A percentile compares a stretch with the other conserved stretches of the same genome.
Conservation (phyloP, 2,329 filamentous ascomycete genomes). For the Penicillium sp. region DNA sequence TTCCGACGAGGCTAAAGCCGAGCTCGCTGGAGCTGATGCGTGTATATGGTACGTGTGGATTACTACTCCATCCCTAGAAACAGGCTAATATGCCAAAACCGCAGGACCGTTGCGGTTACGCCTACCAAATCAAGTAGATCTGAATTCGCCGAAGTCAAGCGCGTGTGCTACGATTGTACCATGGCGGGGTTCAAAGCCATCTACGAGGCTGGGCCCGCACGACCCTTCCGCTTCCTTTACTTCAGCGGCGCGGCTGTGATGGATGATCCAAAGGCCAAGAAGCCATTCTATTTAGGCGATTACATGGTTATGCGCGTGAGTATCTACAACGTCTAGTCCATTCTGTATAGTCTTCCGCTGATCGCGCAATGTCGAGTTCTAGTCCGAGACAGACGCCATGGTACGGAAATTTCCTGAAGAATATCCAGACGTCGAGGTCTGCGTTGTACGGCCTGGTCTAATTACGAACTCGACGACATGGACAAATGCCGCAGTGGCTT, state of each 20-base stretch:
- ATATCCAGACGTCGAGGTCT: conserved; percentile 1
- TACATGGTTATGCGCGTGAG: conserved; percentile 15
- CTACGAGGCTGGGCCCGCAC: conserved; percentile 20
- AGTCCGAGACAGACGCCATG: conserved; percentile 12
- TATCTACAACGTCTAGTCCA: too few species aligned
- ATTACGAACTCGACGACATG: conserved; percentile 5
- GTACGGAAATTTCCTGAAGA: conserved; percentile 2
- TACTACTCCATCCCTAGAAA: neutral
- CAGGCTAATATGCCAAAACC: neutral
- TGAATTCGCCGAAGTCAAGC: conserved; percentile 38
- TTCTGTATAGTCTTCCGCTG: neutral
- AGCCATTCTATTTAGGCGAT: conserved; percentile 16
- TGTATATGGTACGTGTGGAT: conserved; percentile 36
- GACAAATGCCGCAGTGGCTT: neutral
- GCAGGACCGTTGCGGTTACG: conserved; percentile 8
- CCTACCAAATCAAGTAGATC: conserved; percentile 31
- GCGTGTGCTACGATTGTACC: conserved; percentile 42
- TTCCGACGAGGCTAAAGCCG: conserved; percentile 27
- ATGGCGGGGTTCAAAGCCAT: conserved; percentile 37
- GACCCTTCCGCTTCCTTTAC: conserved; percentile 48
- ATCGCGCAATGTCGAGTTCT: neutral
- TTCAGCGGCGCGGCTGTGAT: conserved; percentile 46
- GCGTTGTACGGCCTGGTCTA: conserved; percentile 10
- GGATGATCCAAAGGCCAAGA: conserved; percentile 45
- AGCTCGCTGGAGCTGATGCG: conserved; percentile 31